A percentile compares a stretch with the other conserved stretches of the same genome.
phyloP scores from a whole-genome alignment of 305 asterid genomes.

The Solanum hybrid region DNA sequence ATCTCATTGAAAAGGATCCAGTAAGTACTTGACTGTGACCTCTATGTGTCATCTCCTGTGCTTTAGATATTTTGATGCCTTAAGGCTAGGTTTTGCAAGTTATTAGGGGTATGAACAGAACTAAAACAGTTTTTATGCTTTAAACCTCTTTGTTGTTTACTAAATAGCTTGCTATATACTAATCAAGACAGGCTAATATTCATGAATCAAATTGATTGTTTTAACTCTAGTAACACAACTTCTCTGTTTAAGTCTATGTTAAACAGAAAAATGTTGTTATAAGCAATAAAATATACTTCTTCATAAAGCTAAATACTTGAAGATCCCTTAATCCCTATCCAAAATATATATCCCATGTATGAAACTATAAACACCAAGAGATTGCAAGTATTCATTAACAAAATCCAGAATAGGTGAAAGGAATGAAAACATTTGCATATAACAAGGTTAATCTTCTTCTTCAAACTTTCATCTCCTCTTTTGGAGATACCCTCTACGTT shows the following conservation, averaged over 20 bases:
- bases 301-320: neutral
- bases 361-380: neutral
- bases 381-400: neutral
- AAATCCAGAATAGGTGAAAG: neutral
- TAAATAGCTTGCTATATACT: neutral
- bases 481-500: neutral
- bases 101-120: neutral
- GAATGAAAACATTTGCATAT: neutral
- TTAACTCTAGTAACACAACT: neutral
- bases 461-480: neutral
- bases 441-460: neutral
- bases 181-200: neutral
- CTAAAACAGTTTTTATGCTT: neutral
- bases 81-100: neutral
- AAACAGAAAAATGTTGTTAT: neutral
- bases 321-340: neutral
- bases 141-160: neutral
- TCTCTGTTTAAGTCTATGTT: neutral
- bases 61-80: slow-evolving; percentile 2
- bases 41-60: slow-evolving; percentile 4
- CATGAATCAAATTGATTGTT: neutral
- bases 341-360: neutral
- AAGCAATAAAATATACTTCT: neutral
- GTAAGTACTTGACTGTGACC: slow-evolving; percentile 40
- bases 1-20: slow-evolving; percentile 98